Conservation (phyloP, 2,329 filamentous ascomycete species). For the Phaeosphaeria sp. region DNA sequence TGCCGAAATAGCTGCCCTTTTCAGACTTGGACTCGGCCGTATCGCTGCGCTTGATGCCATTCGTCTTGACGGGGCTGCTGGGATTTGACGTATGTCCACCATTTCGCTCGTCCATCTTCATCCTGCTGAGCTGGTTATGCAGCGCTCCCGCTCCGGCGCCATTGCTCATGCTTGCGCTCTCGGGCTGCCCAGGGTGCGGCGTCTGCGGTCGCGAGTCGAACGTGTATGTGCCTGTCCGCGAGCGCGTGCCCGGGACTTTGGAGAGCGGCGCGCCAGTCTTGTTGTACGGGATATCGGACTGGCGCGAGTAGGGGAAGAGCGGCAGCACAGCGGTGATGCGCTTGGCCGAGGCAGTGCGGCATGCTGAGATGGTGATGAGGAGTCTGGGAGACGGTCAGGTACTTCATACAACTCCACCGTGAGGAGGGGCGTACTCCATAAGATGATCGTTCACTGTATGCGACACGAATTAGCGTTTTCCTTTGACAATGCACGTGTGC, state of each 20-base stretch:
- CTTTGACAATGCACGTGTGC: background rate
- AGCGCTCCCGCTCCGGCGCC: slow-evolving; percentile 74
- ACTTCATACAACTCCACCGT: slow-evolving; percentile 28
- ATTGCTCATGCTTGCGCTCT: slow-evolving; percentile 70
- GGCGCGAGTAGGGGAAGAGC: slow-evolving; percentile 94
- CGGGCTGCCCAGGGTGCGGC: slow-evolving; percentile 74
- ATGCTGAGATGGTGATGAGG: slow-evolving; percentile 97
- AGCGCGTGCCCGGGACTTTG: slow-evolving; percentile 60
- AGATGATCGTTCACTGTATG: slow-evolving; percentile 85
- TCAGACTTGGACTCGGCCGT: slow-evolving; percentile 40
- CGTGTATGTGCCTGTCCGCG: slow-evolving; percentile 67
- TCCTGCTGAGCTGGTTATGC: slow-evolving; percentile 75
- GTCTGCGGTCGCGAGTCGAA: slow-evolving; percentile 93
- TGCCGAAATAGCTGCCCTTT: slow-evolving; percentile 26
- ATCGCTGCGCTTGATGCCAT: slow-evolving; percentile 38
- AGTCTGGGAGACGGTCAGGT: slow-evolving; percentile 56
- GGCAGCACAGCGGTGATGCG: slow-evolving; percentile 93
- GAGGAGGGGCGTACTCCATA: slow-evolving; percentile 67
- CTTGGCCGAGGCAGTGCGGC: slow-evolving; percentile 91
- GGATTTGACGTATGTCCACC: slow-evolving; percentile 30
- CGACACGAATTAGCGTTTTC: slow-evolving; percentile 23
- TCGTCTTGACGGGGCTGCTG: slow-evolving; percentile 35
- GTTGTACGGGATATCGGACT: slow-evolving; percentile 96
- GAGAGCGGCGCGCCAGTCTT: slow-evolving; percentile 89
- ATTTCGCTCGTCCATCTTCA: slow-evolving; percentile 66